Base-by-base conservation (phyloP, 1,284 basidiomycete species). In the Microbotryomycetes sp. region DNA sequence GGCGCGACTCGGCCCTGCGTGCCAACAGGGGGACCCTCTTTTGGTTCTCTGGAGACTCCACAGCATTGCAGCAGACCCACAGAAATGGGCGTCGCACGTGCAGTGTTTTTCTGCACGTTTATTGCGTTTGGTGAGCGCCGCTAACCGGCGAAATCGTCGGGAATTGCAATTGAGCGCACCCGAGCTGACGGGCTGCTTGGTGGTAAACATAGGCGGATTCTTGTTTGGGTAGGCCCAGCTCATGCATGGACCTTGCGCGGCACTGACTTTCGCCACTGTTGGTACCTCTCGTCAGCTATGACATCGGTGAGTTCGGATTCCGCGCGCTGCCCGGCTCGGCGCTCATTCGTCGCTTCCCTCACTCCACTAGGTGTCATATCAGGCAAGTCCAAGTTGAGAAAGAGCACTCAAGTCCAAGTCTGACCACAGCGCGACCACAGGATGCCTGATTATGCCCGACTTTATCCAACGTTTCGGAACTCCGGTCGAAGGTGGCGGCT, bases 361-460 rank as follows among this genome's bases (percentile, higher is more conserved):
- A n/a, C n/a, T n/a, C n/a, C n/a, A n/a, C n/a, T n/a, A n/a, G n/a
- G n/a, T n/a, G n/a, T n/a, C n/a, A n/a, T n/a, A n/a, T n/a, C n/a
- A n/a, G n/a, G n/a, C n/a, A n/a, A n/a, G n/a, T n/a, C n/a, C n/a
- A n/a, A n/a, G n/a, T n/a, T n/a, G n/a, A n/a, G n/a, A n/a, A n/a
- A n/a, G n/a, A n/a, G n/a, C n/a, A n/a, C n/a, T n/a, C n/a, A n/a
- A n/a, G n/a, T n/a, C n/a, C n/a, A n/a, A n/a, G n/a, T n/a, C n/a
- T n/a, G n/a, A n/a, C n/a, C n/a, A n/a, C n/a, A n/a, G n/a, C n/a
- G n/a, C n/a, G n/a, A n/a, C n/a, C 2, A 70, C 86, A 82, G 86
- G 87, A 80, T 88, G 86, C 73, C 76, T 88, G 28, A 86, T 88
- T 64, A 88, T 88, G 86, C 81, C 82, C 6, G 85, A 88, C 73